Percentiles rank a stretch among this genome's conserved stretches.
phyloP scores from a whole-genome alignment of 1,284 basidiomycete genomes.

The Marasmius sp. region DNA sequence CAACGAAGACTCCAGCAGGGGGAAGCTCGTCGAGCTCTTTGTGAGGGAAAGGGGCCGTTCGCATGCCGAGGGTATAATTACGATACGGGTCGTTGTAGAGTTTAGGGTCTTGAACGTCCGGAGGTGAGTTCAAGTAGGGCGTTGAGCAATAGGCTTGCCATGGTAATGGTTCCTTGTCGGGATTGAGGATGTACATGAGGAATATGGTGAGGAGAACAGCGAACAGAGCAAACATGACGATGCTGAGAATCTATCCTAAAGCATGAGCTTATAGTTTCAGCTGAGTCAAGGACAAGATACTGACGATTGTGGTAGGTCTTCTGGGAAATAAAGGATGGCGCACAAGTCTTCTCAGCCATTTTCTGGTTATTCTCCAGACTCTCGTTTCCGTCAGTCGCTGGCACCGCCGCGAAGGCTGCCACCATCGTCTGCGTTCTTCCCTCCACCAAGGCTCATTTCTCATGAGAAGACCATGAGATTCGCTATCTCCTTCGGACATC shows the following conservation, averaged over 20 bases:
- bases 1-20: slow-evolving; percentile 88
- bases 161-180: slow-evolving; percentile 92
- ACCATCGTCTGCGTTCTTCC: slow-evolving; percentile 50
- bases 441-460: slow-evolving; percentile 39
- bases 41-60: slow-evolving; percentile 67
- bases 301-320: slow-evolving; percentile 78
- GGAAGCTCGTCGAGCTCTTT: slow-evolving; percentile 70
- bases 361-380: slow-evolving; percentile 50
- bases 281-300: slow-evolving; percentile 26
- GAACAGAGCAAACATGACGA: slow-evolving; percentile 72
- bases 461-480: slow-evolving; percentile 50
- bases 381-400: slow-evolving; percentile 38
- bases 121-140: slow-evolving; percentile 49
- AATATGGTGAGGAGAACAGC: slow-evolving; percentile 77
- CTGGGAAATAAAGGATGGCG: slow-evolving; percentile 79
- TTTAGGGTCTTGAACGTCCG: slow-evolving; percentile 36
- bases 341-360: slow-evolving; percentile 54
- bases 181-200: slow-evolving; percentile 91
- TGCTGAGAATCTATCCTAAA: slow-evolving; percentile 62
- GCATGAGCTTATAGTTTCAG: slow-evolving; percentile 11
- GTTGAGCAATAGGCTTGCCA: slow-evolving; percentile 92
- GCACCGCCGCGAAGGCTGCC: slow-evolving; percentile 39
- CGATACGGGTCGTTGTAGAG: slow-evolving; percentile 39
- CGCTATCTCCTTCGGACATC: slow-evolving; percentile 66
- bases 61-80: slow-evolving; percentile 27